These are phyloP conservation scores for Didymella sp. DNA, from an alignment of 2,329 filamentous ascomycete genomes.

Conservation along the genomic window DNA sequence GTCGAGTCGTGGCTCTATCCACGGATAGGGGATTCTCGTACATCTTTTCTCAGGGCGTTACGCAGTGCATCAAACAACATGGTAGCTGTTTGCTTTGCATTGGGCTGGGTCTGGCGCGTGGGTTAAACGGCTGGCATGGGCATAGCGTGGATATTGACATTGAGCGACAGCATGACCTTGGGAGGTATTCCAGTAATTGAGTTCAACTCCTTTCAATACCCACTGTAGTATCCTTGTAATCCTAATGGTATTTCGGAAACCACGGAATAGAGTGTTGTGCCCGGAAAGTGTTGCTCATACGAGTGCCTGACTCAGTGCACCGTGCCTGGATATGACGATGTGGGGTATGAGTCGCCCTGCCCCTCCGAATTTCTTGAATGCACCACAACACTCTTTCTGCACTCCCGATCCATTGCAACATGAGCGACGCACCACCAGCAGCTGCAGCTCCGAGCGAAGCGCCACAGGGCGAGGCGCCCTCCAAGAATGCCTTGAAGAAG, in stretches of 20 bases:
- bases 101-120: constrained; percentile 9
- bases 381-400: constrained; percentile 10
- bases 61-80: background rate
- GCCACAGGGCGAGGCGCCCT: constrained; percentile 37
- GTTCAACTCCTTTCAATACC: constrained; percentile 14
- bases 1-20: constrained; percentile 28
- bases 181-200: constrained; percentile 11
- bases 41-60: background rate
- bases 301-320: constrained; percentile 10
- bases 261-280: background rate
- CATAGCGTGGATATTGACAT: constrained; percentile 17
- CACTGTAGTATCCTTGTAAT: constrained; percentile 20
- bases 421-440: constrained; percentile 43
- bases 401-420: constrained; percentile 24
- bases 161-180: constrained; percentile 14
- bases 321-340: constrained; percentile 25
- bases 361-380: constrained; percentile 19
- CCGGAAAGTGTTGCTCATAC: background rate
- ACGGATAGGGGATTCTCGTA: constrained; percentile 7
- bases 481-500: constrained; percentile 54
- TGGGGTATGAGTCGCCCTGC: constrained; percentile 25
- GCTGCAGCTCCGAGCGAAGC: constrained; percentile 32
- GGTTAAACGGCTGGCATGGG: constrained; percentile 6
- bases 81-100: constrained; percentile 5
- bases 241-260: background rate